phyloP scores from a whole-genome alignment of 176 grass and related monocot species.

The Cymbopogon citratus region DNA sequence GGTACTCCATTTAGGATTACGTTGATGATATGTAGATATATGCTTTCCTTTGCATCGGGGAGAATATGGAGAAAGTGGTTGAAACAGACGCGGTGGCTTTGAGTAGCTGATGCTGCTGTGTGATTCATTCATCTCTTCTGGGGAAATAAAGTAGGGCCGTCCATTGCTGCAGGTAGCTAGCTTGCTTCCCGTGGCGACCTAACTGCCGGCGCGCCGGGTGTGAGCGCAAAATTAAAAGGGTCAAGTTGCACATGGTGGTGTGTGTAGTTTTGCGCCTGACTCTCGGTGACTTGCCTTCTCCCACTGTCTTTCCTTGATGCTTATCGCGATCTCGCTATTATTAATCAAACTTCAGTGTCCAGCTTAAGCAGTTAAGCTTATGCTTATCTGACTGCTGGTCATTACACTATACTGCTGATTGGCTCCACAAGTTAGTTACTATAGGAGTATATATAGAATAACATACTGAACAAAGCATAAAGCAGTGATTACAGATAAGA shows the following conservation, averaged over 20 bases:
- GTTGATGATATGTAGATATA: background rate
- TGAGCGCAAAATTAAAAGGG: conserved; percentile 11
- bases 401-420: no score
- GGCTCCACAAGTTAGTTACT: no score
- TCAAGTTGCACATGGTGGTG: background rate
- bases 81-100: background rate
- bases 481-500: no score
- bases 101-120: background rate
- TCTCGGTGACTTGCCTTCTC: conserved; percentile 13
- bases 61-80: background rate
- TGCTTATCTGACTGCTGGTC: no score
- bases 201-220: background rate
- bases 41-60: conserved; percentile 19
- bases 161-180: background rate
- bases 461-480: no score
- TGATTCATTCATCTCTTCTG: background rate
- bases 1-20: background rate
- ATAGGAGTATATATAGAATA: no score
- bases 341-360: background rate
- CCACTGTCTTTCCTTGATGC: conserved; percentile 4
- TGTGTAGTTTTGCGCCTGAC: background rate
- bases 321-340: background rate
- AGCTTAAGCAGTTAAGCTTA: background rate
- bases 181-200: background rate
- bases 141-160: background rate